Evolutionary conservation across 2,329 filamentous ascomycete species (phyloP).

Genomic region (Tolypocladium tropicale): DNA sequence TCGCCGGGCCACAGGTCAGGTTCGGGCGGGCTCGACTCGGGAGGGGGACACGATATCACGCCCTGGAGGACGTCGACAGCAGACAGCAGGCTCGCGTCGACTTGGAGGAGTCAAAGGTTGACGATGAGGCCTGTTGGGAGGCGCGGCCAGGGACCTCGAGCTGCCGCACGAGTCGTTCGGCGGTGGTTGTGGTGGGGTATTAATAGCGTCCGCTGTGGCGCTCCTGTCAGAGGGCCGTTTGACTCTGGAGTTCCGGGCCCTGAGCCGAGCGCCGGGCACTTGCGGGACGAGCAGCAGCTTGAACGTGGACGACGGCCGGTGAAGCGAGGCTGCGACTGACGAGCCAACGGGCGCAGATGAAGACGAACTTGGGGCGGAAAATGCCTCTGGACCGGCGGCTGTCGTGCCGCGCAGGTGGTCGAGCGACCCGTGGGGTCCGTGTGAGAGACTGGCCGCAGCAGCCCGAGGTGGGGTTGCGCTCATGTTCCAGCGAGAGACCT

Average conservation of each 20-base stretch:
- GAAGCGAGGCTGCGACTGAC: background rate
- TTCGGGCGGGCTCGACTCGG: background rate
- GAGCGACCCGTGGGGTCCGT: background rate
- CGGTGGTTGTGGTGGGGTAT: background rate
- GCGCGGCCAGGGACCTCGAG: background rate
- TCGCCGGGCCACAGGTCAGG: background rate
- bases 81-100: background rate
- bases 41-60: background rate
- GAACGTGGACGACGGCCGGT: background rate
- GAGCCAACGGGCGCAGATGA: background rate
- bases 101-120: background rate
- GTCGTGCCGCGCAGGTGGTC: background rate
- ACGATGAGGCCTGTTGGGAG: background rate
- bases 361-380: background rate
- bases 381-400: background rate
- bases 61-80: background rate
- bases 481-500: background rate
- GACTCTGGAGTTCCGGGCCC: background rate
- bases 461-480: background rate
- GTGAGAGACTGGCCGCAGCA: background rate
- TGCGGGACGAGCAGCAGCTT: background rate
- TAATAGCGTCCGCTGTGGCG: constrained; percentile 1
- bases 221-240: background rate
- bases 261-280: background rate
- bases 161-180: background rate